phyloP scores from a whole-genome alignment of 2,329 filamentous ascomycete species.

The Ascochyta viciae-villosae region DNA sequence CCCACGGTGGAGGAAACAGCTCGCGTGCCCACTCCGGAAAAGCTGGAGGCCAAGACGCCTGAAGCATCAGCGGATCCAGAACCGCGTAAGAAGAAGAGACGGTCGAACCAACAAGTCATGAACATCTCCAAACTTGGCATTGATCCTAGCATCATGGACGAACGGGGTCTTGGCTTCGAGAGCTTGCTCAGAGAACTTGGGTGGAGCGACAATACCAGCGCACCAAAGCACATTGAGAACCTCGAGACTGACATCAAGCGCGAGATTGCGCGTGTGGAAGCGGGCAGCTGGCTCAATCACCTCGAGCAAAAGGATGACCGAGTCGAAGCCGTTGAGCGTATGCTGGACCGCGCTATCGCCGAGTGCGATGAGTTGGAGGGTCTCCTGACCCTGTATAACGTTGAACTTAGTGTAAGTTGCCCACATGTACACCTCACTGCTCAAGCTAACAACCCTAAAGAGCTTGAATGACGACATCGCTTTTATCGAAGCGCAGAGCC shows the following conservation, averaged over 20 bases:
- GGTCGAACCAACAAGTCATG: constrained; percentile 76
- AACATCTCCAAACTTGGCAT: constrained; percentile 81
- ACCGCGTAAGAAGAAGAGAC: constrained; percentile 65
- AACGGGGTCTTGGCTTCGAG: constrained; percentile 79
- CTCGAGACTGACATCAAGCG: constrained; percentile 84
- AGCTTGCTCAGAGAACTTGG: constrained; percentile 85
- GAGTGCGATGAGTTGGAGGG: constrained; percentile 98
- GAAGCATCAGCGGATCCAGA: constrained; percentile 47
- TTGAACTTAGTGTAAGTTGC: constrained; percentile 81
- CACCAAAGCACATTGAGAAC: constrained; percentile 77
- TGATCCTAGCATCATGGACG: constrained; percentile 77
- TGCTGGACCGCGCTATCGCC: constrained; percentile 87
- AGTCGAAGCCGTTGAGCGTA: constrained; percentile 81
- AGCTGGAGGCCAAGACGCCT: constrained; percentile 18
- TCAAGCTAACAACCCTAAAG: constrained; percentile 54
- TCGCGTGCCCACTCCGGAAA: constrained; percentile 50
- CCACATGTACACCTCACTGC: too few species aligned
- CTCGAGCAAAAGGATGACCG: constrained; percentile 86
- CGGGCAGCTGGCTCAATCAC: constrained; percentile 88
- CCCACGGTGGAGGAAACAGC: constrained; percentile 27
- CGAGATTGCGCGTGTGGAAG: constrained; percentile 88
- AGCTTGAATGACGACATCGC: constrained; percentile 95
- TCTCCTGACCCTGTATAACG: constrained; percentile 89
- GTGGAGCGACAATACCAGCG: constrained; percentile 81
- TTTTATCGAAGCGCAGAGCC: constrained; percentile 96